phyloP scores from a whole-genome alignment of 2,329 filamentous ascomycete species.

The Triangularia verruculosa region DNA sequence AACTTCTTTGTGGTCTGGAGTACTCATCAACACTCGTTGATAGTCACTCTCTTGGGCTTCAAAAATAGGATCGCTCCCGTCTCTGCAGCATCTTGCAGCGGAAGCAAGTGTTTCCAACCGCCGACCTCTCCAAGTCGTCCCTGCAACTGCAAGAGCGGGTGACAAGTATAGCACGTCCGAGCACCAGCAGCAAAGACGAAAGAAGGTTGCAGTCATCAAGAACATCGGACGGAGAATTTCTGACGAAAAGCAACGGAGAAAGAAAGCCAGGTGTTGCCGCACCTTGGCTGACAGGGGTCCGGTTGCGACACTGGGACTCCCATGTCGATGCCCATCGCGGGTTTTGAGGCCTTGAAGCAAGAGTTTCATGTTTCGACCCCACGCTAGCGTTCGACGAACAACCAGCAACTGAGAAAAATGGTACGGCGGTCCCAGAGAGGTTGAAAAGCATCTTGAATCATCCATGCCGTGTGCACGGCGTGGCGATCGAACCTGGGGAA shows the following conservation, averaged over 20 bases:
- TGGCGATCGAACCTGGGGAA: slow-evolving; percentile 10
- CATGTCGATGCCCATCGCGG: background rate
- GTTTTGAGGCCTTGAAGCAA: background rate
- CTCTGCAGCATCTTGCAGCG: slow-evolving; percentile 23
- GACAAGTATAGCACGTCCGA: slow-evolving; percentile 19
- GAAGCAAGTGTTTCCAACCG: slow-evolving; percentile 25
- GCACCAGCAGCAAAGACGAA: background rate
- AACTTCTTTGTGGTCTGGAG: background rate
- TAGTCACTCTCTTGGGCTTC: background rate
- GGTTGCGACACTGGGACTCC: slow-evolving; percentile 4
- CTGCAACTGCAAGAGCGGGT: slow-evolving; percentile 15
- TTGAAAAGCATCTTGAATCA: slow-evolving; percentile 12
- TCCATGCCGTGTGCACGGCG: slow-evolving; percentile 19
- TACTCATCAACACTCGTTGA: background rate
- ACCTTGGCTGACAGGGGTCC: slow-evolving; percentile 4
- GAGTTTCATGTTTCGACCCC: slow-evolving; percentile 9
- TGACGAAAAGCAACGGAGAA: background rate
- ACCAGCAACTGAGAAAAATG: background rate
- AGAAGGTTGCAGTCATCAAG: background rate
- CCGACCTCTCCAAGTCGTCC: slow-evolving; percentile 9
- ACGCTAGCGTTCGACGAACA: slow-evolving; percentile 8
- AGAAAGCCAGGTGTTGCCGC: background rate
- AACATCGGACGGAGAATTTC: slow-evolving; percentile 8
- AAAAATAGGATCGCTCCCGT: slow-evolving; percentile 22
- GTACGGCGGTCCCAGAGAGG: background rate